Evolutionary conservation across 768 basidiomycete genomes (phyloP), one percentile per base, ranked within the genome.

Genomic region (Leccinellum albellum): DNA sequence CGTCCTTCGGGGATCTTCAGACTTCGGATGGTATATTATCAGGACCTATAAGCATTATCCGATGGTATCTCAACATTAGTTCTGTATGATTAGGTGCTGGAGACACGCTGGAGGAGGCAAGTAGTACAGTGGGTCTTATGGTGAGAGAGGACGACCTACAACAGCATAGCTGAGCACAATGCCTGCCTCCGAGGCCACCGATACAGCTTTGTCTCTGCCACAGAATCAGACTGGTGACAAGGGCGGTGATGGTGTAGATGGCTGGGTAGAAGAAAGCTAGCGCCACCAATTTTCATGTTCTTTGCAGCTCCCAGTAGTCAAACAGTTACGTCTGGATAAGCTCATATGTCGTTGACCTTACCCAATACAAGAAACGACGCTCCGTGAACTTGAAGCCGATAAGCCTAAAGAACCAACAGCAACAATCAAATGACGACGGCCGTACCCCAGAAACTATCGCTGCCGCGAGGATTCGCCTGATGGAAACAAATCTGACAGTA

Each of bases 351-450:
- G 90, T 87, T 15, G 90, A 92, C 13, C 86, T 83, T 3, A 86
- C 77, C 90, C 90, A 92, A 64, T 89, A 92, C 31, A 92, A 64
- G 35, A n/a, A n/a, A 83, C 75, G 24, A 92, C 76, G 50, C 85
- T 81, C 90, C 53, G 53, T 17, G 59, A n/a, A n/a, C n/a, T n/a
- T n/a, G n/a, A 61, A 53, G 31, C 45, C n/a, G 37, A 61, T 35
- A 56, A 54, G 51, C 28, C 31, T 48, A 51, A 37, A n/a, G n/a
- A n/a, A n/a, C n/a, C n/a, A n/a, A n/a, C n/a, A n/a, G 13, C 15
- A 28, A 14, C n/a, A 20, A 42, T 20, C 40, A 31, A 75, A 28
- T 80, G 42, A 37, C 31, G 13, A 23, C 1, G 20, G 9, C 1
- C 14, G 5, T 67, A 91, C 90, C 60, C 89, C 90, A 51, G 90